These are phyloP conservation scores for Lepidium campestre DNA, from an alignment of 441 rosid species.

Conservation along the genomic window DNA sequence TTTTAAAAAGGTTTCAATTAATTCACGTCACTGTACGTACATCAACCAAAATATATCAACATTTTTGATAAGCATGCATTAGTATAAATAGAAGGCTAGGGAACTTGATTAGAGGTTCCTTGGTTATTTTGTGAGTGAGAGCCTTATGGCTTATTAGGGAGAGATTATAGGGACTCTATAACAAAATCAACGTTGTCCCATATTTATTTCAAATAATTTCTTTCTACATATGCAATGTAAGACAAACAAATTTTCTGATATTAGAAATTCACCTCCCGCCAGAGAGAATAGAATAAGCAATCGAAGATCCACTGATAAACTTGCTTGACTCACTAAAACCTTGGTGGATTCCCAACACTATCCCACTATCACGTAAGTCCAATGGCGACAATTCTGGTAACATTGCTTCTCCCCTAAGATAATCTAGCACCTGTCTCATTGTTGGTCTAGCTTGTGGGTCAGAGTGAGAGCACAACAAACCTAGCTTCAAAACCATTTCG, in stretches of 20 bases:
- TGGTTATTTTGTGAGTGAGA: too few relatives aligned
- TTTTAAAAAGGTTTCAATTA: too few relatives aligned
- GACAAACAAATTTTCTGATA: neutral
- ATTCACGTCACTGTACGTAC: too few relatives aligned
- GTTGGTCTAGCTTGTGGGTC: constrained; percentile 40
- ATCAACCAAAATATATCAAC: too few relatives aligned
- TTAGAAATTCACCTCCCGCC: constrained; percentile 2
- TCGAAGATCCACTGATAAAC: neutral
- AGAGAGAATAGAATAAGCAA: neutral
- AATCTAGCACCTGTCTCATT: constrained; percentile 54
- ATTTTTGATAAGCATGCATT: too few relatives aligned
- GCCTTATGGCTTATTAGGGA: too few relatives aligned
- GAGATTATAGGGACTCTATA: too few relatives aligned
- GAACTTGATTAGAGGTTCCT: too few relatives aligned
- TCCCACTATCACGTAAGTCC: neutral
- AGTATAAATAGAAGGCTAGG: too few relatives aligned
- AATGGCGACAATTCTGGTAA: constrained; percentile 31
- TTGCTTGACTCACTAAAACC: constrained; percentile 22
- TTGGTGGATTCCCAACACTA: neutral
- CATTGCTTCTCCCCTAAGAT: constrained; percentile 40
- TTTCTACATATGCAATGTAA: neutral
- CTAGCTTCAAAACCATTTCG: constrained; percentile 47
- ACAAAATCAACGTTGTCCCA: neutral
- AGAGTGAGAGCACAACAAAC: constrained; percentile 52
- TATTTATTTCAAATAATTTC: neutral